Evolutionary conservation across 805 yeast species (phyloP).

Genomic region (Nematodospora valgi): DNA sequence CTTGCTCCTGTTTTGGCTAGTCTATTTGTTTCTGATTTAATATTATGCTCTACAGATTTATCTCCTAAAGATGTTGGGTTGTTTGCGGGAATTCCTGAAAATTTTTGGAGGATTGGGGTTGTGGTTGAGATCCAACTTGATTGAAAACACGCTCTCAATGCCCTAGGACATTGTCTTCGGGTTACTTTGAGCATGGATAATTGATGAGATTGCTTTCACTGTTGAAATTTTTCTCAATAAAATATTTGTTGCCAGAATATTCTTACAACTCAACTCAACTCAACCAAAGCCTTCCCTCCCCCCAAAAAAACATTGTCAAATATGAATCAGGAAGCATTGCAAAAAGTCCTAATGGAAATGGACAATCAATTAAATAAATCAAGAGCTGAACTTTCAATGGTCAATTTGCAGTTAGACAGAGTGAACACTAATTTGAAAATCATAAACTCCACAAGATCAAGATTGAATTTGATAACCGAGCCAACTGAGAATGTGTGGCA

Average conservation of each 20-base stretch:
- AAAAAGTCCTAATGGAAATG: conserved; percentile 61
- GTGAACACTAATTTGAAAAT: conserved; percentile 49
- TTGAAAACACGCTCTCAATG: too few relatives aligned
- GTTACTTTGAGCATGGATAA: too few relatives aligned
- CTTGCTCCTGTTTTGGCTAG: conserved; percentile 63
- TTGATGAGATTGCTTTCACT: too few relatives aligned
- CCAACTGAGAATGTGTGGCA: conserved; percentile 66
- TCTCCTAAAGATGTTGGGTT: conserved; percentile 23
- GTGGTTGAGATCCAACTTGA: too few relatives aligned
- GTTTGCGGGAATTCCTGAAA: too few relatives aligned
- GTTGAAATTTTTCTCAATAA: too few relatives aligned
- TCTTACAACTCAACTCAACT: too few relatives aligned
- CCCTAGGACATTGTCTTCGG: too few relatives aligned
- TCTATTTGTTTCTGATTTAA: conserved; percentile 61
- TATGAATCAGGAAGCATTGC: conserved; percentile 44
- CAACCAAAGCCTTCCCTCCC: background rate
- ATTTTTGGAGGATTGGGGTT: too few relatives aligned
- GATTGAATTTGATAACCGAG: conserved; percentile 42
- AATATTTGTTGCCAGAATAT: too few relatives aligned
- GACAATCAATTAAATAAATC: conserved; percentile 59
- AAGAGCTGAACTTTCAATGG: conserved; percentile 56
- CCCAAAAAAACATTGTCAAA: conserved; percentile 11
- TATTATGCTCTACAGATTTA: conserved; percentile 48
- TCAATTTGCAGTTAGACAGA: conserved; percentile 48
- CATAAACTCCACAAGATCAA: conserved; percentile 54